Evolutionary conservation across 495 filamentous ascomycete species (phyloP), one percentile per base, ranked within the genome.

Genomic region (Aspergillus baeticus): DNA sequence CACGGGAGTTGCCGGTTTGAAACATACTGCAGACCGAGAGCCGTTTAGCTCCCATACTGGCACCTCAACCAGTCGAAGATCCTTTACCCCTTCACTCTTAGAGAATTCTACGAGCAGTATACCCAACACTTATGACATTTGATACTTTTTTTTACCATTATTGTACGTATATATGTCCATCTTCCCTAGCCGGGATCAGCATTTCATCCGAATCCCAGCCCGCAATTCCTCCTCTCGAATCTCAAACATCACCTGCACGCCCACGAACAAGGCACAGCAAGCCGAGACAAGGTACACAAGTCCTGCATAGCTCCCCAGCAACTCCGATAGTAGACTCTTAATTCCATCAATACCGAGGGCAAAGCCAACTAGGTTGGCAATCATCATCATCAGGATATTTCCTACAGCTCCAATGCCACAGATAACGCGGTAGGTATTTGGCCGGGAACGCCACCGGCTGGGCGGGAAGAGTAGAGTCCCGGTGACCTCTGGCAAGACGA

Each of bases 161-260:
- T 29, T 29, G n/a, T 29, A 29, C 8, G 8, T 8, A 8, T 29
- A 29, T 29, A 29, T 29, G 26, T 29, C 26, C 26, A 29, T 29
- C 26, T 29, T 29, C 4, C 8, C 8, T 34, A 15, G 3, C 29
- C 29, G 38, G 45, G 15, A 35, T 73, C 59, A 98, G 69, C 90
- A 98, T 73, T 91, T 97, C 74, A 98, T 58, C 57, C 86, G 79
- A 54, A 98, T 89, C 2, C 94, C 94, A 41, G 79, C 83, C 50
- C 93, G 81, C 63, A 81, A 75, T 78, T 99, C 94, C 59, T 78
- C 79, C 74, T 97, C 88, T 46, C 94, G 75, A 43, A 93, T 81
- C 79, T 99, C 95, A 78, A 97, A 96, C 94, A 98, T 99, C 57
- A 96, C 75, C 77, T 97, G 92, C 15, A 87, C 84, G 14, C 89